Conservation (phyloP, 2,329 filamentous ascomycete genomes). For the Fusarium pseudograminearum region DNA sequence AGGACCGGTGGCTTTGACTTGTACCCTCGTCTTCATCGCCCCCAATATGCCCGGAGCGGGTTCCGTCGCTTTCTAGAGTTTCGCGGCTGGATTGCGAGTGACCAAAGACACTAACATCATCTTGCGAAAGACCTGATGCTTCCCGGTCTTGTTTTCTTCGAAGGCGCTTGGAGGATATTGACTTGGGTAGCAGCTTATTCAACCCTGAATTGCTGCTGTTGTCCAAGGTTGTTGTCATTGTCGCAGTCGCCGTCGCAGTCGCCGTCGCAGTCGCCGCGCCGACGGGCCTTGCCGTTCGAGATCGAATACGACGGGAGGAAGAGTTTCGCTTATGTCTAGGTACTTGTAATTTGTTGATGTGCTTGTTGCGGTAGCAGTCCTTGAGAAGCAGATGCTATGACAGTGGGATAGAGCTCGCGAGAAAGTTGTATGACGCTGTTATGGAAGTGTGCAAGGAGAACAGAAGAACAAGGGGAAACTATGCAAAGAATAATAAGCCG, state of each 20-base stretch:
- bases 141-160: slow-evolving; percentile 61
- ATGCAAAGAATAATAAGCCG: neutral
- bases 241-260: slow-evolving; percentile 8
- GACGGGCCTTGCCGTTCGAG: neutral
- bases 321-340: slow-evolving; percentile 16
- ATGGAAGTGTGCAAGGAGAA: neutral
- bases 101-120: slow-evolving; percentile 48
- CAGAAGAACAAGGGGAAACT: neutral
- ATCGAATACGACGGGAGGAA: slow-evolving; percentile 1
- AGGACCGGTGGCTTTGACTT: slow-evolving; percentile 53
- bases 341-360: slow-evolving; percentile 29
- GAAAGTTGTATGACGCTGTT: slow-evolving; percentile 9
- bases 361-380: slow-evolving; percentile 12
- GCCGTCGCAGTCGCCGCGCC: slow-evolving; percentile 5
- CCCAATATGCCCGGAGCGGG: slow-evolving; percentile 48
- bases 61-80: slow-evolving; percentile 54
- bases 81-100: slow-evolving; percentile 55
- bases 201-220: slow-evolving; percentile 53
- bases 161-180: slow-evolving; percentile 62
- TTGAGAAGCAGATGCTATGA: slow-evolving; percentile 13
- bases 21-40: slow-evolving; percentile 51
- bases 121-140: slow-evolving; percentile 46
- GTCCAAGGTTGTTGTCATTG: slow-evolving; percentile 37
- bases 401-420: slow-evolving; percentile 9
- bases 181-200: slow-evolving; percentile 66